Evolutionary conservation across 106 monocot genomes (phyloP).

Genomic region (Acorus calamus): DNA sequence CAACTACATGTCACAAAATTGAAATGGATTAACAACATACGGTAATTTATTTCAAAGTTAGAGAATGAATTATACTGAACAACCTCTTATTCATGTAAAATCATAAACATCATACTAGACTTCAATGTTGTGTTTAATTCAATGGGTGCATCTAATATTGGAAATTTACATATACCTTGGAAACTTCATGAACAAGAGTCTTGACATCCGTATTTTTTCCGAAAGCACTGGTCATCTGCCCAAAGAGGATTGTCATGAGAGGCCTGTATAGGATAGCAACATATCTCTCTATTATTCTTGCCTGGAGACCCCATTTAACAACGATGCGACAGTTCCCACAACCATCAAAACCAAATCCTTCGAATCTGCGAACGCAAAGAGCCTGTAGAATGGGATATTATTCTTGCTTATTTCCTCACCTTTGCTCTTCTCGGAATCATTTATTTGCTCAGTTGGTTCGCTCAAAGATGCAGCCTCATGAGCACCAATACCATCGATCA

Average conservation of each 20-base stretch:
- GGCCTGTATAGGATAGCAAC: no score
- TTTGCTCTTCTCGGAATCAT: neutral
- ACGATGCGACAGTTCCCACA: constrained; percentile 28
- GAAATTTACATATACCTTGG: constrained; percentile 25
- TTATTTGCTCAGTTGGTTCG: neutral
- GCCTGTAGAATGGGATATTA: constrained; percentile 39
- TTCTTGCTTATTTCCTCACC: constrained; percentile 1
- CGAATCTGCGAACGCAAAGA: constrained; percentile 52
- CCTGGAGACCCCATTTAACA: constrained; percentile 41
- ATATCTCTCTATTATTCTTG: no score
- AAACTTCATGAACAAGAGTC: constrained; percentile 35
- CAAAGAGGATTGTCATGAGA: constrained; percentile 53
- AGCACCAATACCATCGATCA: neutral
- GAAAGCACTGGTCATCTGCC: constrained; percentile 40
- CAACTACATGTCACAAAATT: no score
- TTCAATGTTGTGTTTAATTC: no score
- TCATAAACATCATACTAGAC: no score
- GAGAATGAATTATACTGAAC: no score
- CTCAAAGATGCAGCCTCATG: neutral
- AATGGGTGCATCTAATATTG: no score
- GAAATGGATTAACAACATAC: neutral
- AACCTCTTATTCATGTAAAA: no score
- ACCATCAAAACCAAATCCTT: constrained; percentile 41
- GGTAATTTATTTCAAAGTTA: no score
- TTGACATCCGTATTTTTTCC: constrained; percentile 24